Percentiles rank a stretch among this genome's conserved stretches.
phyloP scores from a whole-genome alignment of 2,329 filamentous ascomycete genomes.

The Aspergillus niger region DNA sequence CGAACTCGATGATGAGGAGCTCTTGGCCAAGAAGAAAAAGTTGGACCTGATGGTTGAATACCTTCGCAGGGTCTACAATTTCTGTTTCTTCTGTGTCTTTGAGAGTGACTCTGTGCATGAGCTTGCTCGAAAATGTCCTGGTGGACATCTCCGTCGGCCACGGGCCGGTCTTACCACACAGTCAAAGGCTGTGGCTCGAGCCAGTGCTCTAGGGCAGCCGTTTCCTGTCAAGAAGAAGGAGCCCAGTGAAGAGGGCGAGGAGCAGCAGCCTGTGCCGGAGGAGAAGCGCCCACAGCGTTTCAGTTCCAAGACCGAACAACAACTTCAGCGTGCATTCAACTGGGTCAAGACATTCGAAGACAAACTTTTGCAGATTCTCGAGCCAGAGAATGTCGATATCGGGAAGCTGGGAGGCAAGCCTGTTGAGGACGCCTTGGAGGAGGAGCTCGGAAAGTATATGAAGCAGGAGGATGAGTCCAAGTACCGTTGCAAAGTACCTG shows the following conservation, averaged over 20 bases:
- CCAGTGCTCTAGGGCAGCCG: conserved; percentile 77
- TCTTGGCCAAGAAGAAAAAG: conserved; percentile 92
- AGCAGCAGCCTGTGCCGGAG: conserved; percentile 64
- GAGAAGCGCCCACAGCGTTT: conserved; percentile 74
- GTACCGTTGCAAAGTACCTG: conserved; percentile 92
- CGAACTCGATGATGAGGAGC: conserved; percentile 85
- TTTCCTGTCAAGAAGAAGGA: conserved; percentile 82
- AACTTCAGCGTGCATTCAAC: conserved; percentile 91
- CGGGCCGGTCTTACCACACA: conserved; percentile 79
- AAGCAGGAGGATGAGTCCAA: conserved; percentile 98
- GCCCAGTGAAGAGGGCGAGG: conserved; percentile 63
- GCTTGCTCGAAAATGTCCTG: conserved; percentile 90
- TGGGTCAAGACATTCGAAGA: conserved; percentile 99
- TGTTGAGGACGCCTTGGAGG: conserved; percentile 80
- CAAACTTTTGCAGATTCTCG: conserved; percentile 88
- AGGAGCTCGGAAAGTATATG: conserved; percentile 82
- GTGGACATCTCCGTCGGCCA: conserved; percentile 92
- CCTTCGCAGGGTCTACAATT: conserved; percentile 92
- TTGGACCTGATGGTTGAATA: conserved; percentile 96
- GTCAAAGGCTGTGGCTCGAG: conserved; percentile 80
- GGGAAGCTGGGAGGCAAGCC: conserved; percentile 88
- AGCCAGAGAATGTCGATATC: conserved; percentile 83
- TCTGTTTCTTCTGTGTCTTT: conserved; percentile 99
- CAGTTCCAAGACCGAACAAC: conserved; percentile 79
- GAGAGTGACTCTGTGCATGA: conserved; percentile 98